Base-by-base conservation (phyloP, 139 green algal genomes). In the Edaphochlamys debaryana region DNA sequence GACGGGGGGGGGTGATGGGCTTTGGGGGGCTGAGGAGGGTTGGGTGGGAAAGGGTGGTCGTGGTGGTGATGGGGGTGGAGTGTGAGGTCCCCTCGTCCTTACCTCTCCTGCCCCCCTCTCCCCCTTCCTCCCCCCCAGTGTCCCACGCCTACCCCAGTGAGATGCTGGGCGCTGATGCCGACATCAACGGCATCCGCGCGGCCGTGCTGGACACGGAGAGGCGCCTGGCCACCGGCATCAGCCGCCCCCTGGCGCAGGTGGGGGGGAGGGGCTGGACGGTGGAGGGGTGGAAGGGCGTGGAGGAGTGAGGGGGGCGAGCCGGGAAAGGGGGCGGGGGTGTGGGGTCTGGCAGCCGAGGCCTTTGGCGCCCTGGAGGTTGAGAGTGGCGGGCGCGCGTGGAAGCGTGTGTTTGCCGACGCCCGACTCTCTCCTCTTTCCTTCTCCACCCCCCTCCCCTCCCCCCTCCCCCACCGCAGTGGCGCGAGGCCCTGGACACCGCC, bases 401-500 rank as follows among this genome's bases (percentile, higher is more conserved):
- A n/a, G n/a, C n/a, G n/a, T n/a, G n/a, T n/a, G n/a, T n/a, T n/a
- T n/a, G n/a, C n/a, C n/a, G n/a, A n/a, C n/a, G n/a, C n/a, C n/a
- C n/a, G n/a, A n/a, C n/a, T n/a, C n/a, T n/a, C n/a, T n/a, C n/a
- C n/a, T n/a, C n/a, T n/a, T n/a, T n/a, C n/a, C n/a, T n/a, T n/a
- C n/a, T n/a, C n/a, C n/a, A n/a, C n/a, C n/a, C n/a, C n/a, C n/a
- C n/a, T n/a, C n/a, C n/a, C n/a, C n/a, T n/a, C n/a, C n/a, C n/a
- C n/a, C n/a, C n/a, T n/a, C n/a, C n/a, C n/a, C n/a, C n/a, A n/a
- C n/a, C n/a, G n/a, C 78, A 86, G 62, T 89, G 85, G 85, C 58
- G 58, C 0, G 71, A 89, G 63, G 85, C 85, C 17, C 85, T 89
- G 52, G 85, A 73, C 32, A 79, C 77, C 52, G 85, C 81, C 34